Base-by-base conservation (phyloP, 2,329 filamentous ascomycete species). In the Ophiostoma sp. region DNA sequence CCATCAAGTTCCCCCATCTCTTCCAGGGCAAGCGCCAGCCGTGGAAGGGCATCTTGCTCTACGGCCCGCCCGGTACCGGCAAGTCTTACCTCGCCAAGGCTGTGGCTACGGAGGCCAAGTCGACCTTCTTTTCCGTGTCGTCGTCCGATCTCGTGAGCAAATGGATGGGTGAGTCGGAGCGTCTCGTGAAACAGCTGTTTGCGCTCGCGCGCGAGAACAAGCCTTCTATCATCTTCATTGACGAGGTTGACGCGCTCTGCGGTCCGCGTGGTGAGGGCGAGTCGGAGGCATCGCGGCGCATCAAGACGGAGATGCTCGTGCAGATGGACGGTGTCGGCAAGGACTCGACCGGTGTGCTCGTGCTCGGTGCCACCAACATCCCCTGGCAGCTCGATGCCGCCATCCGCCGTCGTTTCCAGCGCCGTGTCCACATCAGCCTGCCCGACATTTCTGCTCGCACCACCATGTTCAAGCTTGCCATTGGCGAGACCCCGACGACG, bases 111-210 rank as follows among this genome's bases (percentile, higher is more conserved):
- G 95, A 99, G 80, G 95, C 95, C 69, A 98, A 99, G 79, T 97
- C 93, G 79, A 98, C 95, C 3, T 99, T 99, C 78, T 99, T 99
- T 85, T 97, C 93, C 76, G 94, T 99, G 73, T 96, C 92, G 80
- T 96, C 92, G 83, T 96, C 92, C 76, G 95, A 99, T 77, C 79
- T 99, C 78, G 95, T 99, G 70, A 97, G 92, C 78, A 99, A 99
- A 78, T 99, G 95, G 95, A 99, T 99, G 95, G 95, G 95, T 81
- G 95, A 99, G 80, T 96, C 91, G 83, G 95, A 99, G 87, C 87
- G 93, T 92, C 85, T 99, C 74, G 95, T 99, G 69, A 98, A 98
- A 77, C 91, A 96, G 72, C 85, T 99, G 11, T 99, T 99, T 81
- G 92, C 90, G 74, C 97, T 99, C 91, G 95, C 95, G 0, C 89